Percentiles rank a stretch among this genome's conserved stretches.
These are phyloP conservation scores for Warburgia ugandensis DNA, from an alignment of 164 flowering plant genomes.

Conservation along the genomic window DNA sequence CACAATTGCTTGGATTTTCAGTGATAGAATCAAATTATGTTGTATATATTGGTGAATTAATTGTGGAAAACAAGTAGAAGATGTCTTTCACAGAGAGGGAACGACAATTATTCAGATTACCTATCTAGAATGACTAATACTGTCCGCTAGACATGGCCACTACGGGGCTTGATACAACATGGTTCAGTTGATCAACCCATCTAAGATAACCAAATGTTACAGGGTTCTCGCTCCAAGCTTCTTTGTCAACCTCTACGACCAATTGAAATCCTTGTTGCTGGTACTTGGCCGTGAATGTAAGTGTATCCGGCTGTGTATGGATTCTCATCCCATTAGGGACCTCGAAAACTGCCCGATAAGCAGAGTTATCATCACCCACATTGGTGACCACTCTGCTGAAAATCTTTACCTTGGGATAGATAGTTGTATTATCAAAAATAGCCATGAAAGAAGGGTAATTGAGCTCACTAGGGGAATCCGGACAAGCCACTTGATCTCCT, in stretches of 20 bases:
- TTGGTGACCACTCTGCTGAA: constrained; percentile 26
- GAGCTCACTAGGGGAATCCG: constrained; percentile 8
- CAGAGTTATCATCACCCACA: constrained; percentile 11
- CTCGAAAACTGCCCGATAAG: constrained; percentile 14
- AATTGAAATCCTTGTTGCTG: constrained; percentile 4
- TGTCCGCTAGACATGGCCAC: constrained; percentile 12
- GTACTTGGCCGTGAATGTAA: constrained; percentile 5
- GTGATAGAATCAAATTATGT: too few relatives aligned
- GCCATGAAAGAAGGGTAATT: constrained; percentile 30
- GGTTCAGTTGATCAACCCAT: constrained; percentile 21
- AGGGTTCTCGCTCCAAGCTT: constrained; percentile 1
- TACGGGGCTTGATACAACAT: constrained; percentile 22
- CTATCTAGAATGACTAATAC: neutral
- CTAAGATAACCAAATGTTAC: constrained; percentile 18
- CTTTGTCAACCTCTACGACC: constrained; percentile 14
- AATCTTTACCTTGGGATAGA: constrained; percentile 5
- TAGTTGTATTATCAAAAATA: constrained; percentile 8
- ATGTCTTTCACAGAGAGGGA: too few relatives aligned
- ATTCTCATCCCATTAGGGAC: constrained; percentile 16
- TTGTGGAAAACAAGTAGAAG: too few relatives aligned
- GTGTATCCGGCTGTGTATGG: constrained; percentile 13
- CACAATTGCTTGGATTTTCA: too few relatives aligned
- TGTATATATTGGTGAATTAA: too few relatives aligned
- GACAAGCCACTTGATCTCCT: constrained; percentile 15
- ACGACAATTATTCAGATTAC: too few relatives aligned